Percentiles rank a stretch among this genome's conserved stretches.
Conservation (phyloP, 2,329 filamentous ascomycete species). For the Colletotrichum karsti region DNA sequence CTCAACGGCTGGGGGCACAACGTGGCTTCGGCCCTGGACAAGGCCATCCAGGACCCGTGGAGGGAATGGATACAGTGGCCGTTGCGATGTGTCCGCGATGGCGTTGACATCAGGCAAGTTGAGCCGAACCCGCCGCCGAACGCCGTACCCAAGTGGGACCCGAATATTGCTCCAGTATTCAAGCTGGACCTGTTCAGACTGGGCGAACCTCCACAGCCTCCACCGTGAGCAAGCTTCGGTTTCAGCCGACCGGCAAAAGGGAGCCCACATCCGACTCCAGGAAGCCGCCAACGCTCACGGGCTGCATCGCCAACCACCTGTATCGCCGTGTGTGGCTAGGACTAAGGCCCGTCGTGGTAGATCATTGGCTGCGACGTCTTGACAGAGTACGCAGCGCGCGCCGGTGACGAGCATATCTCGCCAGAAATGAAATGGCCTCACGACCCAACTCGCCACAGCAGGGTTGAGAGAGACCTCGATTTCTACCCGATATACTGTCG, state of each 20-base stretch:
- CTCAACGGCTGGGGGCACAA: constrained; percentile 17
- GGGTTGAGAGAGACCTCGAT: too few relatives aligned
- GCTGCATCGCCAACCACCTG: background rate
- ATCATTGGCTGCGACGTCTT: background rate
- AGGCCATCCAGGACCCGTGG: constrained; percentile 26
- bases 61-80: constrained; percentile 26
- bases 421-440: too few relatives aligned
- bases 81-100: constrained; percentile 19
- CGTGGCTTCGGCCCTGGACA: constrained; percentile 10
- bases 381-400: background rate
- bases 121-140: background rate
- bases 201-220: constrained; percentile 14
- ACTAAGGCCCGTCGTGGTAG: background rate
- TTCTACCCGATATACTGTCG: too few relatives aligned
- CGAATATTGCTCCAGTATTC: background rate
- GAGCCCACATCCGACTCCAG: background rate
- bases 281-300: background rate
- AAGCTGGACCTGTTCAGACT: constrained; percentile 1
- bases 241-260: background rate
- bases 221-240: background rate
- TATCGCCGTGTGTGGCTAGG: background rate
- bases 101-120: constrained; percentile 7
- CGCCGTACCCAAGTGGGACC: background rate
- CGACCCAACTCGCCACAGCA: too few relatives aligned
- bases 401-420: too few relatives aligned